phyloP scores from a whole-genome alignment of 2,329 filamentous ascomycete species.

The Ophiostoma novo-ulmi region DNA sequence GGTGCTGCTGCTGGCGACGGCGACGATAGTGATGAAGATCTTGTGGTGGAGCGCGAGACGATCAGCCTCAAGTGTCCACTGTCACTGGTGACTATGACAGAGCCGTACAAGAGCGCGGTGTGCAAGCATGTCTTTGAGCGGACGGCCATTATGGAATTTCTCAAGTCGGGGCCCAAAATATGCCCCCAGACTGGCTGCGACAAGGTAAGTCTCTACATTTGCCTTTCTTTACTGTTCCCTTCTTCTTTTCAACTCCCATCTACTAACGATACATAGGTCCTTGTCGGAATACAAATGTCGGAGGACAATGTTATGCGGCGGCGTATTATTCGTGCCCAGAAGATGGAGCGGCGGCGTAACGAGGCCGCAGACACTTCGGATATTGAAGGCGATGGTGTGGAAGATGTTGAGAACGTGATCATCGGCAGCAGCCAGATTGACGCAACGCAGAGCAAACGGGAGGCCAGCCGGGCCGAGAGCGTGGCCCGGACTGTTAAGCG shows the following conservation, averaged over 20 bases:
- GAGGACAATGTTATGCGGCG: conserved; percentile 53
- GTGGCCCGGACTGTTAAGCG: conserved; percentile 30
- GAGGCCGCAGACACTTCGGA: conserved; percentile 38
- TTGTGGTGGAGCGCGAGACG: conserved; percentile 59
- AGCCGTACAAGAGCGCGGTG: conserved; percentile 61
- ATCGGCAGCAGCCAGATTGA: conserved; percentile 2
- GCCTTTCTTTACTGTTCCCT: not conserved
- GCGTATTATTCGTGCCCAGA: conserved; percentile 51
- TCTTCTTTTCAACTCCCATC: not conserved
- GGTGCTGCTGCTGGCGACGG: conserved; percentile 51
- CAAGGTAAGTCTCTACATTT: conserved; percentile 40
- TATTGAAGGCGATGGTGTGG: conserved; percentile 26
- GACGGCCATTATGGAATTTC: conserved; percentile 54
- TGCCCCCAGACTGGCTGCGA: conserved; percentile 64
- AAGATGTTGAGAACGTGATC: conserved; percentile 18
- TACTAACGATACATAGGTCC: conserved; percentile 18
- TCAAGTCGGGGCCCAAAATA: conserved; percentile 36
- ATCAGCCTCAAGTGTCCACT: conserved; percentile 66
- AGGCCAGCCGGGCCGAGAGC: conserved; percentile 29
- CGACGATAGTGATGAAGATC: conserved; percentile 60
- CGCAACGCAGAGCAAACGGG: not conserved
- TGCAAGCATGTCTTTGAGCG: conserved; percentile 73
- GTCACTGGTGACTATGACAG: conserved; percentile 57
- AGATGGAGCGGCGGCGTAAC: conserved; percentile 41
- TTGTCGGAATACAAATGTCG: conserved; percentile 44